Evolutionary conservation across 257 asterid genomes (phyloP), one percentile per base, ranked within the genome.

Genomic region (Scutellaria barbata): DNA sequence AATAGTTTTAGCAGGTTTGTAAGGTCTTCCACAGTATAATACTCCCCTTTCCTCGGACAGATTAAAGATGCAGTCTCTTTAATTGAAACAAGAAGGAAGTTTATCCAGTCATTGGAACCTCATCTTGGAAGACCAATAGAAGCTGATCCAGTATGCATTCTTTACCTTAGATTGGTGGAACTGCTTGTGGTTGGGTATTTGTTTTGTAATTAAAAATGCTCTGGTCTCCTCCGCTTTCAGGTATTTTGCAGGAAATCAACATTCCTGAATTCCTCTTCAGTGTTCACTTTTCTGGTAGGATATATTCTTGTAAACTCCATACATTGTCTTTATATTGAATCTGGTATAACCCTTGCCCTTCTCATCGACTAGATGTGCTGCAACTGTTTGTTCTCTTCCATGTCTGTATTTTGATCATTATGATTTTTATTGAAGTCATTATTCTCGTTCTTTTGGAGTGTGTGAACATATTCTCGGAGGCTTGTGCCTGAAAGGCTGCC

Each of bases 241-340:
- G 89, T 89, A 69, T 92, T 85, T 74, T 95, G 96, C 86, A 82
- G 96, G 79, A 95, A 84, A 81, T 96, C 88, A 17, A 75, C 96
- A 22, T 95, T 86, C 83, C 74, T 95, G 64, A 81, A 88, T 72
- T 79, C 86, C 69, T 85, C 96, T 63, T 96, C 92, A 69, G 81
- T 86, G 51, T 95, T 95, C 73, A 81, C 83, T 63, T 88, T 95
- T 81, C 82, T 89, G 98, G 98, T 95, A 89, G 18, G 78, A 59
- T 63, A 18, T 66, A 10, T 52, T 41, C 69, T 39, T 76, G 65
- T 66, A 52, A 63, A 35, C 54, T 69, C 45, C 46, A 14, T 52
- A 10, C 9, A 45, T 10, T 65, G 33, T 25, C 9, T 18, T 51
- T 12, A 9, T 66, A 20, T 68, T 63, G 14, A 55, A 12, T 68